Conservation (phyloP, 148 eudicot species). For the Euryodendron excelsum region DNA sequence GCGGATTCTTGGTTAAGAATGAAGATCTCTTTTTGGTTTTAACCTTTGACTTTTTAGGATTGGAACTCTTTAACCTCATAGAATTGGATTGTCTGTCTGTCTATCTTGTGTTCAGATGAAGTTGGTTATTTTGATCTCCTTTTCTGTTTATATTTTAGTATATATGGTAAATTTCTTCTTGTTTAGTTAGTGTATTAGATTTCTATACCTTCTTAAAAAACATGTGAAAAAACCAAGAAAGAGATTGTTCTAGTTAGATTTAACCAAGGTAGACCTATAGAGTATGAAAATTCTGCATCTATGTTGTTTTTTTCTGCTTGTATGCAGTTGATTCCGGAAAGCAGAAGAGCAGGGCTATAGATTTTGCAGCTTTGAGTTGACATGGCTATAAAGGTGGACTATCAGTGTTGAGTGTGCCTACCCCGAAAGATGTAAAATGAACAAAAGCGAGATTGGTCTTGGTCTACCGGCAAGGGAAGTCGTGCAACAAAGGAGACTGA, state of each 20-base stretch:
- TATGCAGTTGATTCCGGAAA: conserved; percentile 49
- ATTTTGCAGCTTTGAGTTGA: conserved; percentile 72
- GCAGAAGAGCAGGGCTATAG: conserved; percentile 55
- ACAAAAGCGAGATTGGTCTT: conserved; percentile 79
- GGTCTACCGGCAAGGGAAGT: conserved; percentile 76
- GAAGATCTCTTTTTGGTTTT: neutral
- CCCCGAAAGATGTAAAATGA: conserved; percentile 64
- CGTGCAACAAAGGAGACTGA: conserved; percentile 40
- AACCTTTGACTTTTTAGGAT: neutral
- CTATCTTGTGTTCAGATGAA: too few species aligned
- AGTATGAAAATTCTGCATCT: neutral
- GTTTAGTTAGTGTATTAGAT: neutral
- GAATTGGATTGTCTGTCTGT: too few species aligned
- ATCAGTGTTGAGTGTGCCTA: conserved; percentile 70
- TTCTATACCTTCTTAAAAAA: neutral
- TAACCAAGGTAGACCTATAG: too few species aligned
- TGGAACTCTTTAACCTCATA: neutral
- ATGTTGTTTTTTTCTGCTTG: neutral
- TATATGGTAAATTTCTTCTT: neutral
- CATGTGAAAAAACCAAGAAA: neutral
- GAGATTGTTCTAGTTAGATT: neutral
- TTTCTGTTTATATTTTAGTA: neutral
- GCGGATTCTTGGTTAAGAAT: neutral
- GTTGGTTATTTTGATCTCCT: too few species aligned
- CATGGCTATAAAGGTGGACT: conserved; percentile 95